Base-by-base conservation (phyloP, 257 asterid genomes). In the Nicotiana otophora region DNA sequence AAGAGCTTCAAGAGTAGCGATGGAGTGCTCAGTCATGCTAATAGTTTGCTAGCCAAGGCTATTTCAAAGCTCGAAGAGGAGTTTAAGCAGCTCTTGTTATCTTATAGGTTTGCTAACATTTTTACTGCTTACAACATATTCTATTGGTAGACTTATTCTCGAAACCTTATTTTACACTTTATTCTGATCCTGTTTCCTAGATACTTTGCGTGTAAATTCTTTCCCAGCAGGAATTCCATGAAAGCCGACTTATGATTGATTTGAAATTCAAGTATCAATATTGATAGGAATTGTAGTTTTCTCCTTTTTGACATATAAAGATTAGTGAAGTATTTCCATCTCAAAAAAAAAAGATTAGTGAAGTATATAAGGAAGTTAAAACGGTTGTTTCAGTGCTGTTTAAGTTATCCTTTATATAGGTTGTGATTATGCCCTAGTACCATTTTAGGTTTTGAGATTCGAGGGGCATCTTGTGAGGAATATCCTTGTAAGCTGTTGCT, bases 1-100 rank as follows among this genome's bases (percentile, higher is more conserved):
- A 93, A 92, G 91, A 94, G 96, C 87, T 94, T 93, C 83, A 96
- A 94, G 91, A 96, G 98, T 86, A 94, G 98, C 51, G 98, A 96
- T 89, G 99, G 98, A 81, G 98, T 96, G 65, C 92, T 96, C 86
- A 94, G 62, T 90, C 98, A 94, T 83, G 89, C 97, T 36, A 96
- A 94, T 85, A 86, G 74, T 89, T 87, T 96, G 81, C 99, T 96
- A 85, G 82, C 96, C 84, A 96, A 95, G 85, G 99, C 99, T 83
- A 93, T 96, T 84, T 93, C 96, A 26, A 96, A 93, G 93, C 97
- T 96, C 81, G 98, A 95, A 92, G 98, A 93, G 82, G 98, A 94
- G 89, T 94, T 96, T 86, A 96, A 87, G 86, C 98, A 93, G 88
- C 93, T 96, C 80, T 82, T 96, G 87, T 80, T 85, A 39, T 89